These are phyloP conservation scores for Murraya koenigii DNA, from an alignment of 345 rosid species.

Conservation along the genomic window DNA sequence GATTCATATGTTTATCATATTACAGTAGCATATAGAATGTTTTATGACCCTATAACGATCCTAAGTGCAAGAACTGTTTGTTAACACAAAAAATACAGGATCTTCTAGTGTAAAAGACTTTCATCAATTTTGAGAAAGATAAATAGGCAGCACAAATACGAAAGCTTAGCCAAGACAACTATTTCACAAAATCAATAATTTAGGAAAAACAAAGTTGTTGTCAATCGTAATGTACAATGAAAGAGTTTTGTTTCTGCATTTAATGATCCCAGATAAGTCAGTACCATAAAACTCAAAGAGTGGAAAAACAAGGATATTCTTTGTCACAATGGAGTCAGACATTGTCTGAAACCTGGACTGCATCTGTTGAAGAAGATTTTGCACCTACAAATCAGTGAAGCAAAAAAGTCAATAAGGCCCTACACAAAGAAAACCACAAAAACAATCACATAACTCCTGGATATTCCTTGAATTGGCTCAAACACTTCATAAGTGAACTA, in stretches of 20 bases:
- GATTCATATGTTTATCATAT: neutral
- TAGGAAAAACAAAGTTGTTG: neutral
- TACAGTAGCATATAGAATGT: neutral
- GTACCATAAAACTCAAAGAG: neutral
- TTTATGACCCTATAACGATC: neutral
- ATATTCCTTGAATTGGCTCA: neutral
- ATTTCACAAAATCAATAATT: neutral
- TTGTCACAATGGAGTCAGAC: slow-evolving; percentile 69
- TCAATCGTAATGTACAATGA: neutral
- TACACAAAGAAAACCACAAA: neutral
- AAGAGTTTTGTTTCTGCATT: neutral
- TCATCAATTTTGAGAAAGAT: neutral
- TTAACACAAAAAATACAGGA: too few relatives aligned
- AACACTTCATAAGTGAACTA: neutral
- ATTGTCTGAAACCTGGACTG: slow-evolving; percentile 76
- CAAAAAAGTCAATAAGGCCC: slow-evolving; percentile 10
- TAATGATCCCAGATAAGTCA: neutral
- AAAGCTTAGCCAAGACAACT: neutral
- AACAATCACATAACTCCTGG: neutral
- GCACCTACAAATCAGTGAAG: slow-evolving; percentile 45
- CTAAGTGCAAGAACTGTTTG: too few relatives aligned
- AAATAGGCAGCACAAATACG: neutral
- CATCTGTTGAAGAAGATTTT: slow-evolving; percentile 76
- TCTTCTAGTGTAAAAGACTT: neutral
- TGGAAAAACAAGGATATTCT: slow-evolving; percentile 59